phyloP scores from a whole-genome alignment of 75 land plant species.

The Cunninghamia lanceolata region DNA sequence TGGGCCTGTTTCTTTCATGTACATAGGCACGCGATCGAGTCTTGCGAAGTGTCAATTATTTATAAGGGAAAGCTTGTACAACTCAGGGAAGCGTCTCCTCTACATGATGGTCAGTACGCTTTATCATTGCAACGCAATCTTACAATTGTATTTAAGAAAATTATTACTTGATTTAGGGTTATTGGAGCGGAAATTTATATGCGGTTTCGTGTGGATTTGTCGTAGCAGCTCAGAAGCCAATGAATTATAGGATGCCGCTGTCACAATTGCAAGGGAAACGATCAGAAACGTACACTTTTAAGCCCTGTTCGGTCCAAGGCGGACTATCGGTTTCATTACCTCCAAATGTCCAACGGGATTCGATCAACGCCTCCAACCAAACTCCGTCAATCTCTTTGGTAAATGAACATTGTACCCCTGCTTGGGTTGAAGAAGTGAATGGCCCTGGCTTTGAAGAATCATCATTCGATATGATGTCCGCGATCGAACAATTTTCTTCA shows the following conservation, averaged over 20 bases:
- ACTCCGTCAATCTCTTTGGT: not conserved
- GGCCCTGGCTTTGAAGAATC: not conserved
- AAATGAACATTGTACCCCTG: not conserved
- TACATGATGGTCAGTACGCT: not conserved
- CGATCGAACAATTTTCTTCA: not conserved
- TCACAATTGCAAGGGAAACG: not conserved
- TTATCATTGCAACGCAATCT: no score
- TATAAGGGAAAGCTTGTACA: not conserved
- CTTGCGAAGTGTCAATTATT: not conserved
- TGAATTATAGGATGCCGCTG: not conserved
- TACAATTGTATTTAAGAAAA: no score
- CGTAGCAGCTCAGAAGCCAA: not conserved
- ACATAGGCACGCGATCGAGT: not conserved
- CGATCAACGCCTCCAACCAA: not conserved
- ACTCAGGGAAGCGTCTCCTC: not conserved
- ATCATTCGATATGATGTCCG: not conserved
- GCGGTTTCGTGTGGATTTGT: not conserved
- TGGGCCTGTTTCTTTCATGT: no score
- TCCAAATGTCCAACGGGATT: not conserved
- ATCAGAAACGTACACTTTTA: not conserved
- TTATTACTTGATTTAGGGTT: not conserved
- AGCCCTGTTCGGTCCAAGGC: not conserved
- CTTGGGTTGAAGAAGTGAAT: not conserved
- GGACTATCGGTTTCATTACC: not conserved
- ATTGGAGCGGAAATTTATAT: not conserved